phyloP scores from a whole-genome alignment of 2,329 filamentous ascomycete species.

The Cytospora schulzeri region DNA sequence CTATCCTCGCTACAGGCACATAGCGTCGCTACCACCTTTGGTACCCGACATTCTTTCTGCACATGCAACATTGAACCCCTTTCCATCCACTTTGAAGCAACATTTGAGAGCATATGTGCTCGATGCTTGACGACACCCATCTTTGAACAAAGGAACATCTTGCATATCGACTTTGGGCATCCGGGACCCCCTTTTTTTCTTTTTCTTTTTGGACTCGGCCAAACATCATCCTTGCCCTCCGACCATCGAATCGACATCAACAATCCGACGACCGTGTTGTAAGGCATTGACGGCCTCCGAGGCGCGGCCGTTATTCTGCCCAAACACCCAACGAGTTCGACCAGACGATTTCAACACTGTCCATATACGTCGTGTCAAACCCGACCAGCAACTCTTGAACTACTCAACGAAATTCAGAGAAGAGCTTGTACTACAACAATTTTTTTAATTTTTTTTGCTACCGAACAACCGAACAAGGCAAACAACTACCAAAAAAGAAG shows the following conservation, averaged over 20 bases:
- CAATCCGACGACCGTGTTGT: background rate
- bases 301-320: conserved; percentile 16
- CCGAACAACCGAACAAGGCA: conserved; percentile 5
- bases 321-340: conserved; percentile 21
- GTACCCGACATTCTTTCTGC: conserved; percentile 21
- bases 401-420: background rate
- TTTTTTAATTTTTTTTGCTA: too few species aligned
- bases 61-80: conserved; percentile 15
- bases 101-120: conserved; percentile 9
- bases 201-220: background rate
- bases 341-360: conserved; percentile 6
- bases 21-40: conserved; percentile 20
- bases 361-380: conserved; percentile 4
- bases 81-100: conserved; percentile 15
- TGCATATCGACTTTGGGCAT: background rate
- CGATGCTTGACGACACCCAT: conserved; percentile 9
- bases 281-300: conserved; percentile 21
- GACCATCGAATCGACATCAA: background rate
- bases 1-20: conserved; percentile 5
- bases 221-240: conserved; percentile 11
- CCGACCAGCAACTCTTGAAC: conserved; percentile 3
- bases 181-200: background rate
- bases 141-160: background rate
- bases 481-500: too few species aligned
- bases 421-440: conserved; percentile 16